Evolutionary conservation across 139 green algal species (phyloP), one percentile per base, ranked within the genome.

Genomic region (Tetradesmus lagerheimii): DNA sequence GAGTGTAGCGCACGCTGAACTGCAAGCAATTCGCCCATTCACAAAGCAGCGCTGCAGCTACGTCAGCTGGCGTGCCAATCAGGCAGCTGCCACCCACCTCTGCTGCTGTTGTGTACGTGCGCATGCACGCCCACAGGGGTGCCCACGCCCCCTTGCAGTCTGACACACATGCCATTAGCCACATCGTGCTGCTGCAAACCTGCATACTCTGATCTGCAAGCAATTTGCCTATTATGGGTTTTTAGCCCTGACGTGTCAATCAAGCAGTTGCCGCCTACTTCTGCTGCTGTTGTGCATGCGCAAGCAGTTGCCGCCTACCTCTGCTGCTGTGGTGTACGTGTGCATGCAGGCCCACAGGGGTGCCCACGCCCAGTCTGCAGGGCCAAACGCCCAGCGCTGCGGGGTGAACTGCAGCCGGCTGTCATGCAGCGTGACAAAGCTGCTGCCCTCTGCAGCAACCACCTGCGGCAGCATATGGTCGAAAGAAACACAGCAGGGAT

Each of bases 291-390:
- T 3, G 27, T 78, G 82, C 35, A 37, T 39, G 34, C 29, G 25
- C 11, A 37, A 53, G 4, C 50, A 87, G 82, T 1, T n/a, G 11
- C n/a, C 37, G n/a, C 31, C 50, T 41, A 89, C 85, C 85, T 89
- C 67, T 45, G 15, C 34, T 18, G n/a, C n/a, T 25, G n/a, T 76
- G 47, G n/a, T 25, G 41, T 75, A 89, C 3, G 45, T 64, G 66
- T 84, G 66, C 85, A 89, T 57, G 85, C 85, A 89, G 16, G 53
- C 62, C 85, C 85, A 83, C 39, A 89, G 67, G 2, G 41, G 67
- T 11, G 84, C 67, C 84, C 84, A 89, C 4, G 35, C 84, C 18
- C 14, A 77, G n/a, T 64, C 85, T 39, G 15, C 64, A 18, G 53
- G 43, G 23, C 53, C 85, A 35, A 43, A 74, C 50, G 85, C 84